phyloP scores from a whole-genome alignment of 108 stramenopile species.

The Conticribra weissflogii region DNA sequence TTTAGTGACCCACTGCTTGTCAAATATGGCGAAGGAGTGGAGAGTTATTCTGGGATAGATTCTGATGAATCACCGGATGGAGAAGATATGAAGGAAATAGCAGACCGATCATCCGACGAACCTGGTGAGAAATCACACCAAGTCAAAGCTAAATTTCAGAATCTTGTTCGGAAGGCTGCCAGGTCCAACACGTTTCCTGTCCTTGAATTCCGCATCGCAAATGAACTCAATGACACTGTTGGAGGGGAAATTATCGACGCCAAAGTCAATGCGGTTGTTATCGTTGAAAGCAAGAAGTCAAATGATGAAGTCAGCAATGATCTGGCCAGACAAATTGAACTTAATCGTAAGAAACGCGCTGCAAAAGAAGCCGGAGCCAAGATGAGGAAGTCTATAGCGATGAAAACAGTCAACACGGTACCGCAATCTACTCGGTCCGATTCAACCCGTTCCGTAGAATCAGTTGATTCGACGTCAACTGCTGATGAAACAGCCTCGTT shows the following conservation, averaged over 20 bases:
- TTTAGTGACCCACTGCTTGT: conserved; percentile 67
- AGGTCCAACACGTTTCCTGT: conserved; percentile 60
- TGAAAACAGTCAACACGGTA: conserved; percentile 2
- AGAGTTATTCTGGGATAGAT: conserved; percentile 1
- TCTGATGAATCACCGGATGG: conserved; percentile 7
- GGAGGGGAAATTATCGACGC: conserved; percentile 75
- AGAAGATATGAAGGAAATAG: background rate
- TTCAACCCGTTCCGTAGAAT: no score
- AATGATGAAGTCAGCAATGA: conserved; percentile 22
- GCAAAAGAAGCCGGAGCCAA: background rate
- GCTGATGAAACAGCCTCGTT: background rate
- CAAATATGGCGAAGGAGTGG: conserved; percentile 61
- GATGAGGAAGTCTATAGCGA: conserved; percentile 4
- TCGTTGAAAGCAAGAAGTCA: conserved; percentile 23
- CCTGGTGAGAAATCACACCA: background rate
- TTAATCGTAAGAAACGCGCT: conserved; percentile 21
- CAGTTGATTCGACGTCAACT: background rate
- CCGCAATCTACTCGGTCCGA: background rate
- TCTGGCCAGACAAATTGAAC: conserved; percentile 21
- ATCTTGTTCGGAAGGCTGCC: background rate
- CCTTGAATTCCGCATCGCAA: conserved; percentile 74
- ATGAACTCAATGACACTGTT: conserved; percentile 36
- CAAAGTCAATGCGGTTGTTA: conserved; percentile 39
- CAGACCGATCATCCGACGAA: conserved; percentile 2
- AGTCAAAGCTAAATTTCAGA: conserved; percentile 1